Base-by-base conservation (phyloP, 2,329 filamentous ascomycete genomes). In the Samsoniella hepiali region DNA sequence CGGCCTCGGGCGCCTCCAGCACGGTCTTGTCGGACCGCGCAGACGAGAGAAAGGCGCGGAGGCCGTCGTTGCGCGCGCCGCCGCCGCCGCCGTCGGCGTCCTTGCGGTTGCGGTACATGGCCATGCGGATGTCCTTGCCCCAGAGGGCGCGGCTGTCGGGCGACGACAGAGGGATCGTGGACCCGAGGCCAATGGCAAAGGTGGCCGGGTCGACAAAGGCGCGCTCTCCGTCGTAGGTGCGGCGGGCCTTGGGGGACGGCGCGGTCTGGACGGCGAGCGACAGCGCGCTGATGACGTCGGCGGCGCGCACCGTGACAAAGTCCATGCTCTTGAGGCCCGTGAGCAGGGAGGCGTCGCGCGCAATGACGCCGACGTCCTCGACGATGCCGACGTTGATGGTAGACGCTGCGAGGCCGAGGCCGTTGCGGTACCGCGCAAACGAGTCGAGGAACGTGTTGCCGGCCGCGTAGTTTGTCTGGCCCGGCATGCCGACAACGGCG, bases 401-500 rank as follows among this genome's bases (percentile, higher is more conserved):
- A 0, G 72, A 70, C 15, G 36, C 38, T 3, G n/a, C 40, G 2
- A 56, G 29, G 8, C 60, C 60, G 11, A 65, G 66, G 1, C 56
- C 49, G 6, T 70, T 68, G 10, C 78, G 73, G 53, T 75, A 75
- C 5, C 71, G 70, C 7, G 70, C 75, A 50, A 80, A 72, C 2
- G 72, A 68, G 36, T 79, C 74, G 56, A 77, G 68, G 67, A 75
- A 81, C 5, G 72, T 69, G 65, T 79, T 80, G n/a, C 71, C 77
- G 1, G 77, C 73, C 10, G 72, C 69, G 65, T 81, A 81, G 64
- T 77, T 78, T 58, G 73, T 69, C 66, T 79, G 77, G 1, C 69
- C 72, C 1, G 68, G 64, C n/a, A 71, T 68, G 7, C 75, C 77
- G 8, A 75, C 63, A 5, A 74, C 65, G n/a, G 71, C 72, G 0